These are phyloP conservation scores for Entomophthora muscae DNA, from an alignment of 371 early-diverging fungal species.

Conservation along the genomic window DNA sequence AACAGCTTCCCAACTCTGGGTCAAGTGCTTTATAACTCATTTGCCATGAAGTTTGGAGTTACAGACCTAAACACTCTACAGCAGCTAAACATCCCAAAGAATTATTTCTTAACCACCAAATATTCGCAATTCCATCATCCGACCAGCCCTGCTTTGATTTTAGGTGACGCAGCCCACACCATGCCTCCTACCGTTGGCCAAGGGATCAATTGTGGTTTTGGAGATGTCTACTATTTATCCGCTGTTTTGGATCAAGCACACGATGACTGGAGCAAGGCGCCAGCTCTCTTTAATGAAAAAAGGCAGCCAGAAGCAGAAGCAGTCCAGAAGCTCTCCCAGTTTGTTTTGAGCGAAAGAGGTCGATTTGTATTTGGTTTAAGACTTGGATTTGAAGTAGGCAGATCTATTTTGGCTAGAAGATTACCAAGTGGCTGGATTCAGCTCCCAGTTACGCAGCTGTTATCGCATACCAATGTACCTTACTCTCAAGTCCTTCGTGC, in stretches of 20 bases:
- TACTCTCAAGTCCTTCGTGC: not conserved
- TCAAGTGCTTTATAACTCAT: not conserved
- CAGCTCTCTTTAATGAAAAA: not conserved
- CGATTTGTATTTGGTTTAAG: not conserved
- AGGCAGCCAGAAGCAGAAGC: not conserved
- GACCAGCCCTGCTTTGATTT: constrained; percentile 31
- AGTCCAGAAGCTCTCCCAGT: not conserved
- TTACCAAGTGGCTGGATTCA: not conserved
- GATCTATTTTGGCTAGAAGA: not conserved
- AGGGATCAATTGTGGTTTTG: constrained; percentile 97
- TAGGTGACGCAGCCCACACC: constrained; percentile 94
- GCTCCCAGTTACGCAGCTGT: not conserved
- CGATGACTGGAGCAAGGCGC: constrained; percentile 17
- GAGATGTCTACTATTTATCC: constrained; percentile 69
- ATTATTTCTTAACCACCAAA: not conserved
- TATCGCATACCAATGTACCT: not conserved
- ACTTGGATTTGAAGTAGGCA: not conserved
- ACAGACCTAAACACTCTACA: not conserved
- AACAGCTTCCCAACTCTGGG: not conserved
- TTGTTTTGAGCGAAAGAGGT: no score
- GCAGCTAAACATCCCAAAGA: not conserved
- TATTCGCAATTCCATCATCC: constrained; percentile 6
- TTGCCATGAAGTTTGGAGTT: not conserved
- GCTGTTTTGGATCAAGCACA: constrained; percentile 28
- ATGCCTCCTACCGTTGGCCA: constrained; percentile 95